phyloP scores from a whole-genome alignment of 2,329 filamentous ascomycete species.

The Fusarium globosum region DNA sequence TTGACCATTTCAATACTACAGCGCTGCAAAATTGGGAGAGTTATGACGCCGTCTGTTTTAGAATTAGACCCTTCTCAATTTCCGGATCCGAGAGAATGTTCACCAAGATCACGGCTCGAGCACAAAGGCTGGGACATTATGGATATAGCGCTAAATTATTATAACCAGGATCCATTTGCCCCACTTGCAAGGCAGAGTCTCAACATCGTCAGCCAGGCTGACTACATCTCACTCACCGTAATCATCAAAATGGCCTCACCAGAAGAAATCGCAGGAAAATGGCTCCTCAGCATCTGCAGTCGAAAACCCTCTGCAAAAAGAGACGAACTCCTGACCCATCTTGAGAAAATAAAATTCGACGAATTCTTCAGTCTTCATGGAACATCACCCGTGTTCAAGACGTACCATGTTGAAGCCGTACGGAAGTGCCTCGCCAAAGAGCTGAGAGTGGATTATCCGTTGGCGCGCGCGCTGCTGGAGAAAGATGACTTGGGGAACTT shows the following conservation, averaged over 20 bases:
- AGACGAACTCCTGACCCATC: not conserved
- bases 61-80: too few species aligned
- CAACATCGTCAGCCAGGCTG: not conserved
- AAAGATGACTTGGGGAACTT: not conserved
- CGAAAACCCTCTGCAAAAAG: not conserved
- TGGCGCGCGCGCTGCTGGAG: not conserved
- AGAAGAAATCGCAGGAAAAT: constrained; percentile 5
- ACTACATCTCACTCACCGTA: not conserved
- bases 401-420: constrained; percentile 3
- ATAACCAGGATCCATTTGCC: constrained; percentile 1
- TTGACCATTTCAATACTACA: too few species aligned
- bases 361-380: constrained; percentile 12
- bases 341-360: constrained; percentile 15
- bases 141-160: not conserved
- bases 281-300: constrained; percentile 13
- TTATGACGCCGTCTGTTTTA: too few species aligned
- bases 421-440: not conserved
- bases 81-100: not conserved
- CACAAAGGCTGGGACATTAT: rapidly evolving
- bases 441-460: not conserved
- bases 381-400: not conserved
- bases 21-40: too few species aligned
- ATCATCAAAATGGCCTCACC: not conserved
- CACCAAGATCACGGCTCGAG: rapidly evolving
- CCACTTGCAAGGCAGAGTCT: not conserved